Percentiles rank a stretch among this genome's conserved stretches.
phyloP scores from a whole-genome alignment of 1,284 basidiomycete genomes.

The Marasmius tenuissimus region DNA sequence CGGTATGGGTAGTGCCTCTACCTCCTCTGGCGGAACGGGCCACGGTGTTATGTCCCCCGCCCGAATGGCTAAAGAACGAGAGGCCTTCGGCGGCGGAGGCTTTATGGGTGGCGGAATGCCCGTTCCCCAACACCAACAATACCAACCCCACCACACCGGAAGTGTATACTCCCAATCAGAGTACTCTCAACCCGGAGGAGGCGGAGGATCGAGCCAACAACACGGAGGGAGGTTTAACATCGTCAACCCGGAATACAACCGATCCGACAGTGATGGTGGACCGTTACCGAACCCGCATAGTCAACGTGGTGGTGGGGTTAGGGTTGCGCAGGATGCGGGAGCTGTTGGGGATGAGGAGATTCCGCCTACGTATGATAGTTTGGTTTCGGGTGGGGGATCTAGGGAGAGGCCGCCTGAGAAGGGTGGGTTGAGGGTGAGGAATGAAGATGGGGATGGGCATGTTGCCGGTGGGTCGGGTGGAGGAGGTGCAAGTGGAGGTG shows the following conservation, averaged over 20 bases:
- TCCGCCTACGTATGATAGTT: conserved; percentile 19
- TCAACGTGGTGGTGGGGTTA: not conserved
- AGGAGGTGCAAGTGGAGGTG: too few species aligned
- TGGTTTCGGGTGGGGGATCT: not conserved
- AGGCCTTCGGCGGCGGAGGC: not conserved
- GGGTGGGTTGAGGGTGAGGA: not conserved
- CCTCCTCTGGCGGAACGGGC: not conserved
- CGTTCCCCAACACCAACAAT: not conserved
- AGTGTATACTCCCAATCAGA: not conserved
- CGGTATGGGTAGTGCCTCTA: not conserved
- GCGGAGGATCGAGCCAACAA: not conserved
- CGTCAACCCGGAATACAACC: not conserved
- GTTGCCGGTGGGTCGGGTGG: not conserved
- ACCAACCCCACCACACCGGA: not conserved
- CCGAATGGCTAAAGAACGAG: not conserved
- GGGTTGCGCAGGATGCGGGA: conserved; percentile 14
- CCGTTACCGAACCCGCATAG: not conserved
- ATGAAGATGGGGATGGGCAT: not conserved
- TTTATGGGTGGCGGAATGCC: not conserved
- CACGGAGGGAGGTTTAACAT: not conserved
- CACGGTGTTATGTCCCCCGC: not conserved
- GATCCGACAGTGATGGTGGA: not conserved
- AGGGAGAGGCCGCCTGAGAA: not conserved
- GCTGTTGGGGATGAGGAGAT: conserved; percentile 9
- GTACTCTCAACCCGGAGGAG: not conserved